phyloP scores from a whole-genome alignment of 2,329 filamentous ascomycete species.

The Penicillium sp. region DNA sequence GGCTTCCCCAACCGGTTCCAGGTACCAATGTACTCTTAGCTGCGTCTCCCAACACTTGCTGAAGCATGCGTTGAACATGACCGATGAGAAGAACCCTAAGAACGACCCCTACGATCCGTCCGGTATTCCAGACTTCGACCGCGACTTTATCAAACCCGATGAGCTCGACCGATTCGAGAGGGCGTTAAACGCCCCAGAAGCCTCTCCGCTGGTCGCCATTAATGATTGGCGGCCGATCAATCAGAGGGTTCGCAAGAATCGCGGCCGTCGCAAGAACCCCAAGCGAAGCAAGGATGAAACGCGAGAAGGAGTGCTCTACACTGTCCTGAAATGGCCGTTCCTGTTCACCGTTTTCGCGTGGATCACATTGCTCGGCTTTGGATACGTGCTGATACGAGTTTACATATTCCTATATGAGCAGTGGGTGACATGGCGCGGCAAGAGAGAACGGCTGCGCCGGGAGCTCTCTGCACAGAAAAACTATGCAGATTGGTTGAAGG shows the following conservation, averaged over 20 bases:
- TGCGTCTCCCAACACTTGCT: not conserved
- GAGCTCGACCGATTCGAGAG: constrained; percentile 77
- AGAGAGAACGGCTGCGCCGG: constrained; percentile 68
- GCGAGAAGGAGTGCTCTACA: constrained; percentile 88
- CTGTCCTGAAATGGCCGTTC: constrained; percentile 87
- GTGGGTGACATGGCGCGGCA: constrained; percentile 84
- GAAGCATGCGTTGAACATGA: constrained; percentile 34
- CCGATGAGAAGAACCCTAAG: constrained; percentile 27
- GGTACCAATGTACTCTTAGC: constrained; percentile 4
- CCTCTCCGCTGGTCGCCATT: constrained; percentile 76
- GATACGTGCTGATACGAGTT: constrained; percentile 77
- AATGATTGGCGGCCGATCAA: constrained; percentile 95
- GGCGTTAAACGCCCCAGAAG: constrained; percentile 80
- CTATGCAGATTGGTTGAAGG: constrained; percentile 81
- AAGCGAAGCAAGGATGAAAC: constrained; percentile 81
- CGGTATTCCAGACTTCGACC: constrained; percentile 74
- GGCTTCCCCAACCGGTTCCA: constrained; percentile 19
- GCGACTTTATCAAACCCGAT: constrained; percentile 71
- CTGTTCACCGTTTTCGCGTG: constrained; percentile 77
- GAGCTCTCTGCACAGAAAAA: constrained; percentile 70
- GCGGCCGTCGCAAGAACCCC: constrained; percentile 45
- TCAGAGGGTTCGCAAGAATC: constrained; percentile 61
- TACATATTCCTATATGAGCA: constrained; percentile 96
- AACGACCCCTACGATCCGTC: constrained; percentile 66
- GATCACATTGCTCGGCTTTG: constrained; percentile 70